A percentile compares a stretch with the other conserved stretches of the same genome.
These are phyloP conservation scores for Alnus rubra DNA, from an alignment of 306 rosid species.

Conservation along the genomic window DNA sequence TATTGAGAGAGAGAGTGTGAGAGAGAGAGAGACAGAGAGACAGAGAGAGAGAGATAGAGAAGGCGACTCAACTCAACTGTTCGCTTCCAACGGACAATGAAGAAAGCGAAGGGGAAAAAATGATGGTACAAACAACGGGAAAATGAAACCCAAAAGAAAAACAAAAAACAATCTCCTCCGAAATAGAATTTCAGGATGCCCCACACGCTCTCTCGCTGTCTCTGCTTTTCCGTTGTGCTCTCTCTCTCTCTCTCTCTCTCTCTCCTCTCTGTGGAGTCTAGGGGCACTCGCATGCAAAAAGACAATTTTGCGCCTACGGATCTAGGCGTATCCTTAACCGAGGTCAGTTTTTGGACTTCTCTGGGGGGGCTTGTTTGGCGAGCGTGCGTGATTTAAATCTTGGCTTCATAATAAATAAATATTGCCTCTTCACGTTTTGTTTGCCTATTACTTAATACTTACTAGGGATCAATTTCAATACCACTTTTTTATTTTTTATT, in stretches of 20 bases:
- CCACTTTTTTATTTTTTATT: too few relatives aligned
- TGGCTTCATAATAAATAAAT: too few relatives aligned
- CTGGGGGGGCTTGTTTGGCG: too few relatives aligned
- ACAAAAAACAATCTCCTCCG: neutral
- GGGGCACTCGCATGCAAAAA: conserved; percentile 28
- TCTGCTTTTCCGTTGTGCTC: neutral
- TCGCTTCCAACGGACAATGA: conserved; percentile 70
- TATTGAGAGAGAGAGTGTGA: conserved; percentile 18
- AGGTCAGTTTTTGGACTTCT: conserved; percentile 10
- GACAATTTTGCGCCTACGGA: conserved; percentile 31
- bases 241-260: neutral
- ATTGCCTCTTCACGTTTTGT: too few relatives aligned
- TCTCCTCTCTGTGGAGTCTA: neutral
- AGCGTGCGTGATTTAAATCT: too few relatives aligned
- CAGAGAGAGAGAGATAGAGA: conserved; percentile 7
- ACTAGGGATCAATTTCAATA: too few relatives aligned
- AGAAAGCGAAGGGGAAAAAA: conserved; percentile 25
- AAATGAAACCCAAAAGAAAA: conserved; percentile 3
- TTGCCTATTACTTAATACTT: too few relatives aligned
- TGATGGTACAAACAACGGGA: conserved; percentile 22
- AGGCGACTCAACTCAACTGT: conserved; percentile 34
- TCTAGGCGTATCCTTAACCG: conserved; percentile 25
- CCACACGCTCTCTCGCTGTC: conserved; percentile 30
- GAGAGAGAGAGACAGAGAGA: conserved; percentile 17
- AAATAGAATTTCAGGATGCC: conserved; percentile 17